A percentile compares a stretch with the other conserved stretches of the same genome.
phyloP scores from a whole-genome alignment of 306 rosid genomes.

The Arachis hypogaea region DNA sequence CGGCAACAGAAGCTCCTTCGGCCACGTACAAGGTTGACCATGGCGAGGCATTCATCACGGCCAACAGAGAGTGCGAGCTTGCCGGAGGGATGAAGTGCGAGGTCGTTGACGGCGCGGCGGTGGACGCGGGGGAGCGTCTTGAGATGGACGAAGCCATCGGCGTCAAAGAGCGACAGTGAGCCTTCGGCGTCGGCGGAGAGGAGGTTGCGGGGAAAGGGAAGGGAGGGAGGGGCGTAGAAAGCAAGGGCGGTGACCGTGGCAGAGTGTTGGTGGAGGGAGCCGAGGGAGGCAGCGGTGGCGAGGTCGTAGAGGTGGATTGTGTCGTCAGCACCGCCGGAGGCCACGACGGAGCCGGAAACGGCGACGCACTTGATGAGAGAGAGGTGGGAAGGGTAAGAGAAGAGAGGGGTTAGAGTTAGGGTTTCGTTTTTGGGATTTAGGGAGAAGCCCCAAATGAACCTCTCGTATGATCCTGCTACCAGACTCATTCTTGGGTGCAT shows the following conservation, averaged over 20 bases:
- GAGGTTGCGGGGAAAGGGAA: constrained; percentile 84
- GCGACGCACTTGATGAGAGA: constrained; percentile 76
- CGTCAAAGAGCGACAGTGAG: constrained; percentile 66
- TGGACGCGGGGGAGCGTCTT: constrained; percentile 61
- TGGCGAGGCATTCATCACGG: constrained; percentile 70
- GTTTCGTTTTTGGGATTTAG: constrained; percentile 49
- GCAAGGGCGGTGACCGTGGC: constrained; percentile 79
- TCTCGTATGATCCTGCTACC: constrained; percentile 89
- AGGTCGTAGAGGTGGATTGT: constrained; percentile 87
- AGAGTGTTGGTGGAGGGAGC: constrained; percentile 78
- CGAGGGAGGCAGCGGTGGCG: constrained; percentile 69
- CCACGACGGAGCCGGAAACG: constrained; percentile 68
- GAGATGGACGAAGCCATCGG: constrained; percentile 85
- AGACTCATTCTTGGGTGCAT: constrained; percentile 51
- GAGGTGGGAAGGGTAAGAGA: constrained; percentile 88
- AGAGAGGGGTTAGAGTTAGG: constrained; percentile 63
- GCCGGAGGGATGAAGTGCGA: constrained; percentile 86
- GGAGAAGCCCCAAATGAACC: constrained; percentile 89
- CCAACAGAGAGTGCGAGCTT: constrained; percentile 79
- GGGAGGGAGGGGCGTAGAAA: constrained; percentile 66
- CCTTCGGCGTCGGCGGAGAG: constrained; percentile 86
- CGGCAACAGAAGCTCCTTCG: constrained; percentile 76
- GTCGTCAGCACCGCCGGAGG: constrained; percentile 92
- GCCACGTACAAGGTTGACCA: constrained; percentile 83
- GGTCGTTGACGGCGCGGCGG: constrained; percentile 66